Percentiles rank a stretch among this genome's conserved stretches.
Conservation (phyloP, 805 yeast genomes). For the Candida quercuum region DNA sequence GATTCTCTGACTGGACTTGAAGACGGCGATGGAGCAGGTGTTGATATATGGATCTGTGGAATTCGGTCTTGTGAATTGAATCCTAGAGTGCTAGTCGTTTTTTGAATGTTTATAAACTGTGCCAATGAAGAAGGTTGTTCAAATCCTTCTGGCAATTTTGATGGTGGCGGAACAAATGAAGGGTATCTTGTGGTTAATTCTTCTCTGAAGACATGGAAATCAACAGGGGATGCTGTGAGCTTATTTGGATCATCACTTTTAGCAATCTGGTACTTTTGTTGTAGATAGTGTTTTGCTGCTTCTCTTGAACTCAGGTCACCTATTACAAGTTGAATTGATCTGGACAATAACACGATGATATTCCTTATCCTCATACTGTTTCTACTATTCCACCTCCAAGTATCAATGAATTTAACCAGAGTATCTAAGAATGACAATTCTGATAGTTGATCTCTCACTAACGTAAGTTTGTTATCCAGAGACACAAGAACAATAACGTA, state of each 20-base stretch:
- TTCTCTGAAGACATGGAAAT: conserved; percentile 74
- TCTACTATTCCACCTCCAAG: conserved; percentile 57
- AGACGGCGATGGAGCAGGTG: conserved; percentile 86
- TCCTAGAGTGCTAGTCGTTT: conserved; percentile 29
- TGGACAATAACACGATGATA: conserved; percentile 47
- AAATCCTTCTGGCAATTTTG: conserved; percentile 38
- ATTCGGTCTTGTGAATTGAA: conserved; percentile 38
- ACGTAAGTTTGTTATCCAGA: conserved; percentile 2
- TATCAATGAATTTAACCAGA: conserved; percentile 48
- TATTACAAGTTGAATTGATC: conserved; percentile 50
- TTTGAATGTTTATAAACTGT: conserved; percentile 53
- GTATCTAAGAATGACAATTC: conserved; percentile 36
- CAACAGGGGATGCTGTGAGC: conserved; percentile 70
- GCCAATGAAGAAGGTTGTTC: conserved; percentile 51
- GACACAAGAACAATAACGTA: conserved; percentile 9
- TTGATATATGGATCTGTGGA: conserved; percentile 66
- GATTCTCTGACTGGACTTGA: conserved; percentile 38
- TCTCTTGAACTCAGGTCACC: conserved; percentile 46
- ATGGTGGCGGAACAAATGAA: conserved; percentile 47
- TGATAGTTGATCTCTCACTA: conserved; percentile 14
- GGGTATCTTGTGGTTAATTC: conserved; percentile 77
- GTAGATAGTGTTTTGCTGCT: conserved; percentile 41
- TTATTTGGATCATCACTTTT: conserved; percentile 24
- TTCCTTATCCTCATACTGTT: conserved; percentile 47
- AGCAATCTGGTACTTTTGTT: conserved; percentile 32